Evolutionary conservation across 2,329 filamentous ascomycete species (phyloP).

Genomic region (Escovopsis sp.): DNA sequence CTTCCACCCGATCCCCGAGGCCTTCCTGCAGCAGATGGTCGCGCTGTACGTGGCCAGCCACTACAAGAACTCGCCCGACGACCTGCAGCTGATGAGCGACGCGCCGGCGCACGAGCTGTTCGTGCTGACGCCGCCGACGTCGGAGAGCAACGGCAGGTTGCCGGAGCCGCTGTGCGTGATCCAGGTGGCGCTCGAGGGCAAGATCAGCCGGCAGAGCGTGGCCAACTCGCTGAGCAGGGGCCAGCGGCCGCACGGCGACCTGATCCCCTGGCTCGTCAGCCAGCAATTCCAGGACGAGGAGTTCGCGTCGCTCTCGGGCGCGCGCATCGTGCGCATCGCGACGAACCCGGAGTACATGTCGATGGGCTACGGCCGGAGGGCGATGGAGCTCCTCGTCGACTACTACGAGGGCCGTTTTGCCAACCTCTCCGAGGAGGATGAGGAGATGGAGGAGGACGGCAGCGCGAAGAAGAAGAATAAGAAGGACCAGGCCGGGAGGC

Average conservation of each 20-base stretch:
- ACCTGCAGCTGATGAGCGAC: constrained; percentile 97
- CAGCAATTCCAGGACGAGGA: constrained; percentile 98
- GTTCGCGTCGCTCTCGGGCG: constrained; percentile 85
- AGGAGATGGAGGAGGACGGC: constrained; percentile 25
- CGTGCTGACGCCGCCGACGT: constrained; percentile 76
- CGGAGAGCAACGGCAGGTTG: constrained; percentile 60
- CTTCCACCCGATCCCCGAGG: constrained; percentile 92
- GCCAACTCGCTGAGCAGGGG: constrained; percentile 80
- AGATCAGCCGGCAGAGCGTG: constrained; percentile 86
- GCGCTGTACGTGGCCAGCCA: constrained; percentile 92
- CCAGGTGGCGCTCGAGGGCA: constrained; percentile 85
- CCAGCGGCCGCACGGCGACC: constrained; percentile 74
- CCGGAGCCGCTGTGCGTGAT: constrained; percentile 92
- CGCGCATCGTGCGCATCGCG: constrained; percentile 83
- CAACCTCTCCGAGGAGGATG: constrained; percentile 59
- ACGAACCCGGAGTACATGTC: constrained; percentile 85
- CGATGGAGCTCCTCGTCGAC: constrained; percentile 72
- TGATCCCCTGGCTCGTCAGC: constrained; percentile 95
- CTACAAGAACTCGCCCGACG: constrained; percentile 96
- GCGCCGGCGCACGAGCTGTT: constrained; percentile 94
- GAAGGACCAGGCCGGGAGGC: constrained; percentile 55
- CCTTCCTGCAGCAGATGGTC: constrained; percentile 96
- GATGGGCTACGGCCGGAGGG: constrained; percentile 89
- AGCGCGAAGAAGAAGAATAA: constrained; percentile 45
- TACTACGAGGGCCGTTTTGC: constrained; percentile 94